Conservation (phyloP, 441 rosid species). For the Iberis amara region DNA sequence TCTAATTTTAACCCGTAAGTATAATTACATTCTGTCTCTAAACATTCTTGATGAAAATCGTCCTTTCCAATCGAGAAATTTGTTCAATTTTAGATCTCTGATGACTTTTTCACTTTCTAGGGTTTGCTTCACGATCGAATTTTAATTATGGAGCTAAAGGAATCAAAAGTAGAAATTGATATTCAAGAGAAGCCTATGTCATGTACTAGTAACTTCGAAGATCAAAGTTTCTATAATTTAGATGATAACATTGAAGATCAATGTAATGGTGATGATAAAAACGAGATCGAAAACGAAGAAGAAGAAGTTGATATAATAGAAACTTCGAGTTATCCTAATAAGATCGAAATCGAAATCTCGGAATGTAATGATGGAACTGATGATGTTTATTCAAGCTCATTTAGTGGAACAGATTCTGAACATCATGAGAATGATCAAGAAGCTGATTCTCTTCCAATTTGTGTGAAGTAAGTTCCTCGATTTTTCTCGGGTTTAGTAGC, state of each 20-base stretch:
- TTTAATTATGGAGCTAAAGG: constrained; percentile 37
- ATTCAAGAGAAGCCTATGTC: constrained; percentile 33
- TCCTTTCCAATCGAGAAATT: too few relatives aligned
- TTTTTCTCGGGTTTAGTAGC: constrained; percentile 9
- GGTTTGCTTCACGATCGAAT: constrained; percentile 13
- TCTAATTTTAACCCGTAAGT: too few relatives aligned
- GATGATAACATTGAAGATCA: constrained; percentile 26
- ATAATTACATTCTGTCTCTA: too few relatives aligned
- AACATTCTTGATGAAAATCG: too few relatives aligned
- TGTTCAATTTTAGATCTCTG: background rate
- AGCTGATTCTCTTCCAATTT: constrained; percentile 47
- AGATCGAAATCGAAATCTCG: constrained; percentile 14
- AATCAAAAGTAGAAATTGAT: constrained; percentile 29
- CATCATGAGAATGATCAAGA: constrained; percentile 51
- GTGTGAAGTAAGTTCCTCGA: constrained; percentile 28
- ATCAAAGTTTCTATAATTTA: constrained; percentile 28
- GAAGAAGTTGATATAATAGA: constrained; percentile 49
- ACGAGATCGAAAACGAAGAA: constrained; percentile 23
- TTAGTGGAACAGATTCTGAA: constrained; percentile 52
- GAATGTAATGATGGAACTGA: constrained; percentile 46
- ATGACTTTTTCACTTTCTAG: constrained; percentile 14
- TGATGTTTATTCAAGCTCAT: constrained; percentile 68
- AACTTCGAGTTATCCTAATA: constrained; percentile 23
- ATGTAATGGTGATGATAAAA: constrained; percentile 2
- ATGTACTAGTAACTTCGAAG: constrained; percentile 40